These are phyloP conservation scores for Sindora glabra DNA, from an alignment of 306 rosid species.

Conservation along the genomic window DNA sequence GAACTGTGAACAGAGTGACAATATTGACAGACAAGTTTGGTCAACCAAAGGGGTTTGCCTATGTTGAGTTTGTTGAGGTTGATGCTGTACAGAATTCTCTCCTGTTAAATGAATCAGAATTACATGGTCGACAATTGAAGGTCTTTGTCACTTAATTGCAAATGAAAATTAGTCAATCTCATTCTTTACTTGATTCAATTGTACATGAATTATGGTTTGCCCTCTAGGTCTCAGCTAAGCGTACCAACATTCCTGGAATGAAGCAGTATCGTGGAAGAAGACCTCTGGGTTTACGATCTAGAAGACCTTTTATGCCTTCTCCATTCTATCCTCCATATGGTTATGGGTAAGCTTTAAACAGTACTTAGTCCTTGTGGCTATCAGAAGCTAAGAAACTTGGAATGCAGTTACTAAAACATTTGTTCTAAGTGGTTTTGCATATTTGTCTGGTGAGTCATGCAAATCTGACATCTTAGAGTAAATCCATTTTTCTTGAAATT, in stretches of 20 bases:
- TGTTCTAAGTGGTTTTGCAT: not conserved
- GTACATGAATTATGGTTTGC: constrained; percentile 18
- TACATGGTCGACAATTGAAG: constrained; percentile 98
- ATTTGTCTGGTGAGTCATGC: too few relatives aligned
- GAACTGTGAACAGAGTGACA: constrained; percentile 97
- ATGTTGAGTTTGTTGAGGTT: constrained; percentile 92
- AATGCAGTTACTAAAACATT: not conserved
- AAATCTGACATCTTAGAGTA: too few relatives aligned
- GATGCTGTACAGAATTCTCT: constrained; percentile 96
- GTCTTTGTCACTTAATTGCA: constrained; percentile 24
- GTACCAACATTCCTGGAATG: constrained; percentile 93
- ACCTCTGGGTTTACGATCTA: constrained; percentile 53
- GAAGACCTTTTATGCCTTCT: constrained; percentile 82
- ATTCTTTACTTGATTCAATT: constrained; percentile 3
- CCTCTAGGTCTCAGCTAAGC: constrained; percentile 86
- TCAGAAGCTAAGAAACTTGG: not conserved
- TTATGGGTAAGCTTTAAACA: constrained; percentile 62
- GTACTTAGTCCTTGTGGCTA: not conserved
- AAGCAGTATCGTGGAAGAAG: constrained; percentile 87
- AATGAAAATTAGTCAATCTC: constrained; percentile 1
- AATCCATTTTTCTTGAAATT: too few relatives aligned
- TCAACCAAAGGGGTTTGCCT: constrained; percentile 98
- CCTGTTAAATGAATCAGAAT: constrained; percentile 84
- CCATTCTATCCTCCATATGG: constrained; percentile 75
- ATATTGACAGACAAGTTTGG: constrained; percentile 99